Percentiles rank a stretch among this genome's conserved stretches.
Conservation (phyloP, 768 basidiomycete genomes). For the Suillus placidus region DNA sequence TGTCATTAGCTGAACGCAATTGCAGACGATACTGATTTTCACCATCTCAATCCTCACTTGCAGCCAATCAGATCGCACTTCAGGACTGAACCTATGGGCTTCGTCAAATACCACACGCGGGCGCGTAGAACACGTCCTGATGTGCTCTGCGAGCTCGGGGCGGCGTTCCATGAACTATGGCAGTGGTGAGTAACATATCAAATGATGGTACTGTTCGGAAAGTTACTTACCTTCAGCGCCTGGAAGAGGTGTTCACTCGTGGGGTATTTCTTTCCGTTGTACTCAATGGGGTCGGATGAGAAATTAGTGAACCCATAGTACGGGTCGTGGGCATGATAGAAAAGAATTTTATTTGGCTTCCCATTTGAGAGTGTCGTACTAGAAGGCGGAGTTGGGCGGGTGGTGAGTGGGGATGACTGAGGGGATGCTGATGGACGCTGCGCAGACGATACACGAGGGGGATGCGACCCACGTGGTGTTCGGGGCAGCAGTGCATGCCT, state of each 20-base stretch:
- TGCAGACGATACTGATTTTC: constrained; percentile 1
- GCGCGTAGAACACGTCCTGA: constrained; percentile 36
- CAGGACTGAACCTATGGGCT: constrained; percentile 38
- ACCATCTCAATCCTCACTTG: constrained; percentile 37
- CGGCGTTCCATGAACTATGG: constrained; percentile 36
- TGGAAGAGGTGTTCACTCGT: constrained; percentile 54
- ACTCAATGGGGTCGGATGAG: constrained; percentile 44
- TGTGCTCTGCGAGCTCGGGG: constrained; percentile 38
- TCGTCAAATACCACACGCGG: constrained; percentile 38
- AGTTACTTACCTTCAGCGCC: constrained; percentile 41
- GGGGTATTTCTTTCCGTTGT: constrained; percentile 42
- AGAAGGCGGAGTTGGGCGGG: not conserved
- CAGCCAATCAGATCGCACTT: constrained; percentile 39
- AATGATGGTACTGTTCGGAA: not conserved
- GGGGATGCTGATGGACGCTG: not conserved
- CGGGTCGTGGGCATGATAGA: constrained; percentile 35
- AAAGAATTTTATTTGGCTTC: constrained; percentile 32
- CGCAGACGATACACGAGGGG: not conserved
- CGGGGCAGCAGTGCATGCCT: constrained; percentile 17
- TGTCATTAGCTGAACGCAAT: not conserved
- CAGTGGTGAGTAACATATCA: not conserved
- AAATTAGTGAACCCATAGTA: constrained; percentile 48
- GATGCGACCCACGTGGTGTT: constrained; percentile 17
- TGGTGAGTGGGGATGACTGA: constrained; percentile 5
- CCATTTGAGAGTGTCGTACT: constrained; percentile 5